Percentiles rank a stretch among this genome's conserved stretches.
phyloP scores from a whole-genome alignment of 179 eudicot genomes.

The Spergularia azorica region DNA sequence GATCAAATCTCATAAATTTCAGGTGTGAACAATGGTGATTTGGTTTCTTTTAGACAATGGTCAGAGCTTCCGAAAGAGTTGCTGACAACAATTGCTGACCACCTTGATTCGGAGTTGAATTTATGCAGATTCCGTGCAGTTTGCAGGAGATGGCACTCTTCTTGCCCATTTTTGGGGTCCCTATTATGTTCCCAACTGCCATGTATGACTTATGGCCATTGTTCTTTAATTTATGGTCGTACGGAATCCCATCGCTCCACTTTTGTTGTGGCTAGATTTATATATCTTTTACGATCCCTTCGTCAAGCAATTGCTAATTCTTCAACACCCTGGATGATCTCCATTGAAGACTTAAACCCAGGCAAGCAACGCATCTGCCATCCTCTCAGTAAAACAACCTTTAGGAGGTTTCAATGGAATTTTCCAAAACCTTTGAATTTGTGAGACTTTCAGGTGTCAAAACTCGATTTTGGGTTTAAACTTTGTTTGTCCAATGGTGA shows the following conservation, averaged over 20 bases:
- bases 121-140: conserved; percentile 15
- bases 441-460: not conserved
- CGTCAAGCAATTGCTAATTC: not conserved
- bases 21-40: not conserved
- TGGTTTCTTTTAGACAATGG: conserved; percentile 4
- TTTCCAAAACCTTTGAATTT: conserved; percentile 13
- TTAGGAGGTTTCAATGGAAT: not conserved
- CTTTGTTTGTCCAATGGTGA: not conserved
- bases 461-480: not conserved
- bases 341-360: conserved; percentile 16
- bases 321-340: conserved; percentile 11
- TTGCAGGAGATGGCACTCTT: conserved; percentile 21
- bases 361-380: conserved; percentile 11
- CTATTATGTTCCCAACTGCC: conserved; percentile 10
- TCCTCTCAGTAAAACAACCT: conserved; percentile 5
- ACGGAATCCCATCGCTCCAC: not conserved
- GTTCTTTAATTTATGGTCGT: too few species aligned
- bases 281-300: conserved; percentile 2
- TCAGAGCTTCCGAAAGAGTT: conserved; percentile 15
- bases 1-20: not conserved
- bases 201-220: not conserved
- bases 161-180: not conserved
- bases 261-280: not conserved
- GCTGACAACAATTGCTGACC: not conserved
- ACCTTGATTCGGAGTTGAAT: not conserved